Evolutionary conservation across 2,329 filamentous ascomycete species (phyloP).

Genomic region (Colletotrichum abscissum): DNA sequence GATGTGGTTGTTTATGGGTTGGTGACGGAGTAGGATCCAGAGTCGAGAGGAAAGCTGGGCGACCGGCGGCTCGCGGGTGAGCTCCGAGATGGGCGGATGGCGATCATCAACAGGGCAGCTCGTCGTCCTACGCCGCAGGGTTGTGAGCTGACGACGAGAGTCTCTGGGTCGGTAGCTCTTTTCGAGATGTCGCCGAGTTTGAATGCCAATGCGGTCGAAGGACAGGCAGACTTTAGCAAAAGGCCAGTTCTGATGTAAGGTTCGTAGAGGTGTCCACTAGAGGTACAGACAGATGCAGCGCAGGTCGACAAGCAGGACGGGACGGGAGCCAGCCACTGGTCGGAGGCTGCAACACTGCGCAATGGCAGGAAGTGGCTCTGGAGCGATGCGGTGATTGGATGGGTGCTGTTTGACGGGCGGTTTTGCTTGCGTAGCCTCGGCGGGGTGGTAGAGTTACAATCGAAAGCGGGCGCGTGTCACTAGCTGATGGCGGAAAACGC

Average conservation of each 20-base stretch:
- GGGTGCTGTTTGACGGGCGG: constrained; percentile 10
- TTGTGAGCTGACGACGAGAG: constrained; percentile 1
- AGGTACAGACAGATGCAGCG: constrained; percentile 2
- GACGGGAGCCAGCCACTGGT: constrained; percentile 25
- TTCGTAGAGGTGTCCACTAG: constrained; percentile 28
- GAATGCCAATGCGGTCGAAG: constrained; percentile 14
- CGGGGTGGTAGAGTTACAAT: constrained; percentile 35
- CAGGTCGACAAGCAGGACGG: not conserved
- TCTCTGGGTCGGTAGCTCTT: constrained; percentile 1
- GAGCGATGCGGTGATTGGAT: constrained; percentile 21
- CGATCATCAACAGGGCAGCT: constrained; percentile 34
- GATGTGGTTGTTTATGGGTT: constrained; percentile 23
- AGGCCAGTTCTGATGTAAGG: not conserved
- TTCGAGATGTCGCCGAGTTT: constrained; percentile 16
- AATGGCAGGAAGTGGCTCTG: constrained; percentile 22
- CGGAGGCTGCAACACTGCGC: constrained; percentile 26
- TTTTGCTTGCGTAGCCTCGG: constrained; percentile 30
- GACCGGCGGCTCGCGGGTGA: constrained; percentile 35
- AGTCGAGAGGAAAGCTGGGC: constrained; percentile 27
- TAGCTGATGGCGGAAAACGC: not conserved
- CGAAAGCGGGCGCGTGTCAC: not conserved
- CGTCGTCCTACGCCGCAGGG: constrained; percentile 15
- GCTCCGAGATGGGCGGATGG: constrained; percentile 29
- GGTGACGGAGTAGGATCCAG: constrained; percentile 31
- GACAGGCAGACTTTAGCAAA: not conserved